Percentiles rank a stretch among this genome's conserved stretches.
Conservation (phyloP, 1,139 yeast species). For the Meyerozyma smithsonii region DNA sequence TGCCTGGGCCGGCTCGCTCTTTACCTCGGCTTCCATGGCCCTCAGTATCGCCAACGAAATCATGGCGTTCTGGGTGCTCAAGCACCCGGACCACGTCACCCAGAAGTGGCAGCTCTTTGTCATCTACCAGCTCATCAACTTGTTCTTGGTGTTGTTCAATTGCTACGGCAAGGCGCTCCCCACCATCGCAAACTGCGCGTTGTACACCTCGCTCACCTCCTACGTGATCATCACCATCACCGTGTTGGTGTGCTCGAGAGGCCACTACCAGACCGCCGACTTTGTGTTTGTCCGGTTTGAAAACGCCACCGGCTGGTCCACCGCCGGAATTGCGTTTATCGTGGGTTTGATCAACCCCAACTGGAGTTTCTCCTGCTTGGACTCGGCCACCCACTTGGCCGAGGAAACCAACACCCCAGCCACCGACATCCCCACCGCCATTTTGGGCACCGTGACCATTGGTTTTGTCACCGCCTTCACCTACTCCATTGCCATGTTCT, state of each 20-base stretch:
- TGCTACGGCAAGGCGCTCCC: conserved; percentile 36
- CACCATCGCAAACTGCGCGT: conserved; percentile 28
- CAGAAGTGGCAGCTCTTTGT: conserved; percentile 52
- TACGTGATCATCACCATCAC: conserved; percentile 33
- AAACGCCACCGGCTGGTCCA: conserved; percentile 38
- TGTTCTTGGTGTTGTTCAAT: conserved; percentile 31
- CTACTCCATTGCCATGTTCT: conserved; percentile 40
- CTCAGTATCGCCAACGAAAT: conserved; percentile 44
- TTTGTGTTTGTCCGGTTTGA: conserved; percentile 36
- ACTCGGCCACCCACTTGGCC: conserved; percentile 40
- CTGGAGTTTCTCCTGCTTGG: conserved; percentile 42
- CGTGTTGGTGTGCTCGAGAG: conserved; percentile 34
- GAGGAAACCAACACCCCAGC: conserved; percentile 36
- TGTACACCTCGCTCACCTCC: conserved; percentile 34
- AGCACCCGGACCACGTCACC: conserved; percentile 38
- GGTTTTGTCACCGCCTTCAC: conserved; percentile 38
- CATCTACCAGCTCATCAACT: conserved; percentile 31
- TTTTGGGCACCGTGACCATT: conserved; percentile 38
- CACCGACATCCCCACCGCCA: conserved; percentile 38
- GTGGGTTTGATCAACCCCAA: conserved; percentile 41
- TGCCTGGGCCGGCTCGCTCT: conserved; percentile 55
- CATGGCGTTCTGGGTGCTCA: conserved; percentile 47
- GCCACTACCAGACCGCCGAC: conserved; percentile 30
- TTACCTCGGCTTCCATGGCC: conserved; percentile 53
- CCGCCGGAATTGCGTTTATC: conserved; percentile 39